phyloP scores from a whole-genome alignment of 2,329 filamentous ascomycete genomes.

The Tothia fuscella region DNA sequence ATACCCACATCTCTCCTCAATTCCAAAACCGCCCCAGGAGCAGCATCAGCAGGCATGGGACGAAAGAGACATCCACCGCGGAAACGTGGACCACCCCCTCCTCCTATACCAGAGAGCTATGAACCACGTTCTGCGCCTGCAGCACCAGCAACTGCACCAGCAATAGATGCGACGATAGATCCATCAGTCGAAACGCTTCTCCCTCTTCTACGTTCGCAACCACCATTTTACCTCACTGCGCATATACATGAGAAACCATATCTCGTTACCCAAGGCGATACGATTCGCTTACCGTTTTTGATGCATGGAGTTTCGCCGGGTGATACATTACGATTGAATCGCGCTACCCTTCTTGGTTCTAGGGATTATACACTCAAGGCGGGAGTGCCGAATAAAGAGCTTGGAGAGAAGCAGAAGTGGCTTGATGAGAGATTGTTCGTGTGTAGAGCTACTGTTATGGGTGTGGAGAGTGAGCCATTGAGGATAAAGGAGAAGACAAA shows the following conservation, averaged over 20 bases:
- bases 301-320: constrained; percentile 49
- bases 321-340: constrained; percentile 77
- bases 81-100: not conserved
- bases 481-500: constrained; percentile 47
- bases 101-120: constrained; percentile 2
- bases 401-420: constrained; percentile 19
- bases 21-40: not conserved
- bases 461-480: constrained; percentile 61
- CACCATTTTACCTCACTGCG: constrained; percentile 64
- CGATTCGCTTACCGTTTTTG: constrained; percentile 36
- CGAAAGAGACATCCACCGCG: not conserved
- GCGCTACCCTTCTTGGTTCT: constrained; percentile 69
- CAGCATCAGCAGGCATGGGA: not conserved
- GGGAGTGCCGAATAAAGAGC: constrained; percentile 34
- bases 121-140: constrained; percentile 8
- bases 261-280: constrained; percentile 53
- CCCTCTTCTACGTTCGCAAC: constrained; percentile 60
- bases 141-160: not conserved
- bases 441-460: constrained; percentile 47
- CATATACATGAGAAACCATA: constrained; percentile 73
- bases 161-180: constrained; percentile 5
- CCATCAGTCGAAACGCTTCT: constrained; percentile 48
- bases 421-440: constrained; percentile 10
- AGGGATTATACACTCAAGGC: constrained; percentile 79
- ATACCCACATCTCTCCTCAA: constrained; percentile 4